These are phyloP conservation scores for Nicotiana undulata DNA, from an alignment of 257 asterid species.

Conservation along the genomic window DNA sequence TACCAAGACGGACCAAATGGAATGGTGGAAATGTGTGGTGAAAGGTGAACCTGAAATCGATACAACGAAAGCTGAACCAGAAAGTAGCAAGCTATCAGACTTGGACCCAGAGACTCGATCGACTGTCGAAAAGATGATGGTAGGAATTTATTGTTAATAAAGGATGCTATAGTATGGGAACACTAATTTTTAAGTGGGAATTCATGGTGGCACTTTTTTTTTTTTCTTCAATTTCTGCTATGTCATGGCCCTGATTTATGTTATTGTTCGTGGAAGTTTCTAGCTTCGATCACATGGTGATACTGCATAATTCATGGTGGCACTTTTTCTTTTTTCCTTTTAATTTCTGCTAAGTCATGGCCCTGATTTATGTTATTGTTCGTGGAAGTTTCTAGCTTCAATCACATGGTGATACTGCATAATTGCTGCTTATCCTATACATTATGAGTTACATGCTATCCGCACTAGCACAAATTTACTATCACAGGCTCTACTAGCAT, in stretches of 20 bases:
- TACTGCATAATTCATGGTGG: not conserved
- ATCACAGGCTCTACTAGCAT: not conserved
- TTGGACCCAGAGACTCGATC: conserved; percentile 73
- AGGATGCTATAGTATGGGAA: not conserved
- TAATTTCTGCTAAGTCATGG: not conserved
- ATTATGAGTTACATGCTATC: not conserved
- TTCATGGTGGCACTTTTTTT: not conserved
- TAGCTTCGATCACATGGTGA: not conserved
- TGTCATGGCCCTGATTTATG: not conserved
- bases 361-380: not conserved
- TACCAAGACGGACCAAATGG: conserved; percentile 69
- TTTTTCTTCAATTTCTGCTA: not conserved
- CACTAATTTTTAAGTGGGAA: not conserved
- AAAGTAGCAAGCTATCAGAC: conserved; percentile 54
- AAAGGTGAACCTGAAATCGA: conserved; percentile 81
- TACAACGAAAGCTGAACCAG: conserved; percentile 75
- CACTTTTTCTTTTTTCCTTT: not conserved
- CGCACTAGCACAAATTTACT: not conserved
- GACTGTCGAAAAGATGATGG: conserved; percentile 80
- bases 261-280: not conserved
- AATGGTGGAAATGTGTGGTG: conserved; percentile 80
- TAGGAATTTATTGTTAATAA: conserved; percentile 12
- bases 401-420: not conserved
- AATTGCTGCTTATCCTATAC: not conserved
- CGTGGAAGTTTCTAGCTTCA: not conserved